Percentiles rank a stretch among this genome's conserved stretches.
phyloP scores from a whole-genome alignment of 306 rosid species.

The Pachyrhizus erosus region DNA sequence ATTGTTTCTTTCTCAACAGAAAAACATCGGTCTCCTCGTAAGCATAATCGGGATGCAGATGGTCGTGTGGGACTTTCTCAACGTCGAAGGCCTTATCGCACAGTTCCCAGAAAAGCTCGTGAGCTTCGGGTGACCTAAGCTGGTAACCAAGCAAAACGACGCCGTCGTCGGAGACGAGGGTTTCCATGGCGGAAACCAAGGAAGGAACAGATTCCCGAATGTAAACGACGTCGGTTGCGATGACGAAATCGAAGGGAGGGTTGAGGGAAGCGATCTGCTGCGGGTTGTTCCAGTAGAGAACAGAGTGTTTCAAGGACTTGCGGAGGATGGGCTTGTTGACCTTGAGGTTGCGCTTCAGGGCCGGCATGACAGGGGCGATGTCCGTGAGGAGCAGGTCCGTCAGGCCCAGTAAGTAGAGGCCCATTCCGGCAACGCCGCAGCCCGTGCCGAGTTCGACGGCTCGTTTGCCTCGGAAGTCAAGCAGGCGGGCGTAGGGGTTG shows the following conservation, averaged over 20 bases:
- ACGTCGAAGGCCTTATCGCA: constrained; percentile 50
- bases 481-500: constrained; percentile 72
- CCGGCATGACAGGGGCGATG: constrained; percentile 89
- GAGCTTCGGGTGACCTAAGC: constrained; percentile 75
- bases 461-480: constrained; percentile 74
- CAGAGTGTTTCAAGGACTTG: constrained; percentile 71
- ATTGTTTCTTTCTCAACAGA: constrained; percentile 71
- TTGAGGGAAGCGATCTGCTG: constrained; percentile 63
- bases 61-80: constrained; percentile 68
- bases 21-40: constrained; percentile 80
- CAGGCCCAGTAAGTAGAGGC: constrained; percentile 79
- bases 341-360: constrained; percentile 80
- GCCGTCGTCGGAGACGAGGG: constrained; percentile 60
- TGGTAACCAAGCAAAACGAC: constrained; percentile 87
- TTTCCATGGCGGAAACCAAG: constrained; percentile 68
- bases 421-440: constrained; percentile 92
- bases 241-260: constrained; percentile 68
- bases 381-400: constrained; percentile 81
- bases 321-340: constrained; percentile 69
- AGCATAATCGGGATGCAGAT: constrained; percentile 79
- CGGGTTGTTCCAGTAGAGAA: constrained; percentile 79
- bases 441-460: constrained; percentile 90
- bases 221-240: constrained; percentile 88
- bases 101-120: constrained; percentile 77
- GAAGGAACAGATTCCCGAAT: constrained; percentile 75